Evolutionary conservation across 345 rosid genomes (phyloP), one percentile per base, ranked within the genome.

Genomic region (Laguncularia racemosa): DNA sequence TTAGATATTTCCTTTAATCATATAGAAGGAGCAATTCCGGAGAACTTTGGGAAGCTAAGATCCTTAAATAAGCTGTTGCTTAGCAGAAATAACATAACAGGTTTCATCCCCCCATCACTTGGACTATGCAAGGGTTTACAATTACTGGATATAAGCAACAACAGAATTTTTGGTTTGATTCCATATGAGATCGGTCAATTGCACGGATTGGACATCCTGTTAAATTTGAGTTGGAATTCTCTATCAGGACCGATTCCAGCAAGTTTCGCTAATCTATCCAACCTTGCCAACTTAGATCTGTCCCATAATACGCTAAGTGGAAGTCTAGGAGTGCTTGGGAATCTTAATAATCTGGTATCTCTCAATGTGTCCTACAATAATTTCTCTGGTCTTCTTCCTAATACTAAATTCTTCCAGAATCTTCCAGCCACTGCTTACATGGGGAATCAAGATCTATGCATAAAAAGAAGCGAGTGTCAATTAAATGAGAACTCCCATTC

Each of bases 141-240:
- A 62, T 58, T 82, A 66, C 57, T 85, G 59, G 93, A 85, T 56
- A 20, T 82, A 38, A 80, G 93, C 76, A 66, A 75, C 65, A 85
- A 85, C 48, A 67, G 67, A 56, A 56, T 85, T 49, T 18, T 58
- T 0, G 89, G 93, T 58, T 62, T 64, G 14, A 76, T 85, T 55
- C 93, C 93, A 12, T 56, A 65, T 7, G 81, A 78, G 70, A 61
- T 85, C 40, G 86, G 88, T 28, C 53, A 55, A n/a, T 60, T 82
- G 71, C 78, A 80, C 50, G 84, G 71, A 46, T 62, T 85, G 16
- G 89, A 85, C 58, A 85, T 82, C 66, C 74, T 81, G 26, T 60
- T 85, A 72, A 85, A 82, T 66, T 67, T 85, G 69, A 85, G 93
- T 50, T 59, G 84, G 73, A 85, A 85, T 59, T 68, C 74, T 54